Conservation (phyloP, 2,329 filamentous ascomycete species). For the Gremmenia infestans region DNA sequence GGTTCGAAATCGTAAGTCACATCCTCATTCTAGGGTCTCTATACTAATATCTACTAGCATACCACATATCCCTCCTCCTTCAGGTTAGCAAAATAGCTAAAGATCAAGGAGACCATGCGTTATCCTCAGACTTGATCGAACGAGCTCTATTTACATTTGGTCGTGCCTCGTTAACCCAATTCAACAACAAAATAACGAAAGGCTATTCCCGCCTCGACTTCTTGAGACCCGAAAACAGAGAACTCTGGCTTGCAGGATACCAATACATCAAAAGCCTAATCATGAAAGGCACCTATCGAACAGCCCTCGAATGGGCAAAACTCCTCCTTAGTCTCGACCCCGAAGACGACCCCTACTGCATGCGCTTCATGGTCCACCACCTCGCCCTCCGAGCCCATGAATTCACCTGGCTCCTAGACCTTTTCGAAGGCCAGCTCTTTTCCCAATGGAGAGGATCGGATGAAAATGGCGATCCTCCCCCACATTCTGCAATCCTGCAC, state of each 20-base stretch:
- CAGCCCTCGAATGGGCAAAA: constrained; percentile 90
- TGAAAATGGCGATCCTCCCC: background rate
- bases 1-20: constrained; percentile 52
- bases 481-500: constrained; percentile 51
- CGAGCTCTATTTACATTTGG: constrained; percentile 90
- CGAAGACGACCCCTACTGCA: constrained; percentile 72
- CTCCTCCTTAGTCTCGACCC: constrained; percentile 71
- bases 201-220: constrained; percentile 82
- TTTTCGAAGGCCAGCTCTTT: constrained; percentile 50
- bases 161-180: constrained; percentile 79
- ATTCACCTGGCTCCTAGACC: constrained; percentile 67
- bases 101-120: constrained; percentile 81
- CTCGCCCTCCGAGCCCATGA: constrained; percentile 79
- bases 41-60: constrained; percentile 47
- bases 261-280: constrained; percentile 82
- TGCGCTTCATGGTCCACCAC: constrained; percentile 76
- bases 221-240: constrained; percentile 76
- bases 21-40: background rate
- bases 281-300: constrained; percentile 89
- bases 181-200: constrained; percentile 67
- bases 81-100: constrained; percentile 91
- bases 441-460: constrained; percentile 24
- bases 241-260: constrained; percentile 87
- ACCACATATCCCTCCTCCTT: constrained; percentile 89
- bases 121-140: constrained; percentile 83